These are phyloP conservation scores for Tetrahymena borealis DNA, from an alignment of 73 alveolate species.

Conservation along the genomic window DNA sequence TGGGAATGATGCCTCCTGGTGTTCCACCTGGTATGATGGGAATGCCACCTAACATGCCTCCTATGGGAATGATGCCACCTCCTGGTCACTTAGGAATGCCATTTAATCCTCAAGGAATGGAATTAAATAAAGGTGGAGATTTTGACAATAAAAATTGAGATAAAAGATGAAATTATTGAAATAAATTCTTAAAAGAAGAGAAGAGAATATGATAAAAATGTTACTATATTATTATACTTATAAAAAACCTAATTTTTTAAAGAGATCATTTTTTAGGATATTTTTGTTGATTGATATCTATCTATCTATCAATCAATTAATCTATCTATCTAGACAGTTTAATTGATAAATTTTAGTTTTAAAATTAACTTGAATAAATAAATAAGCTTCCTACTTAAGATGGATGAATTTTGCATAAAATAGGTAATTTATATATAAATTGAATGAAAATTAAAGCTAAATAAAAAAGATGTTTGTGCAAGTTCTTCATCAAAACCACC, in stretches of 20 bases:
- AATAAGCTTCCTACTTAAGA: too few species aligned
- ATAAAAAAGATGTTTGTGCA: too few species aligned
- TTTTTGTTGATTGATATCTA: not conserved
- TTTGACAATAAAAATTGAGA: not conserved
- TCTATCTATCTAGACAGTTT: not conserved
- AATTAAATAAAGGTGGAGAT: not conserved
- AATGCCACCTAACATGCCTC: not conserved
- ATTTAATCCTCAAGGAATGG: not conserved
- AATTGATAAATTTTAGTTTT: not conserved
- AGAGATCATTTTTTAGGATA: not conserved
- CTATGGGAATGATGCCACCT: conserved; percentile 1
- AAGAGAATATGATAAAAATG: not conserved
- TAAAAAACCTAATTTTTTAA: too few species aligned
- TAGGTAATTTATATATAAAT: too few species aligned
- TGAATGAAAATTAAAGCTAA: too few species aligned
- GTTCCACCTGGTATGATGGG: not conserved
- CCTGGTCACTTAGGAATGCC: not conserved
- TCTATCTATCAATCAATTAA: not conserved
- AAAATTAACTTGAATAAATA: too few species aligned
- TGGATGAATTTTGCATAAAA: too few species aligned
- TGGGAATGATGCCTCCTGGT: not conserved
- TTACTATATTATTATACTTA: too few species aligned
- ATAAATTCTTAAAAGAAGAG: not conserved
- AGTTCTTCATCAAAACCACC: too few species aligned
- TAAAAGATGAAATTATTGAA: too few species aligned